Evolutionary conservation across 805 yeast genomes (phyloP).

Genomic region (Hanseniaspora hatyaiensis): DNA sequence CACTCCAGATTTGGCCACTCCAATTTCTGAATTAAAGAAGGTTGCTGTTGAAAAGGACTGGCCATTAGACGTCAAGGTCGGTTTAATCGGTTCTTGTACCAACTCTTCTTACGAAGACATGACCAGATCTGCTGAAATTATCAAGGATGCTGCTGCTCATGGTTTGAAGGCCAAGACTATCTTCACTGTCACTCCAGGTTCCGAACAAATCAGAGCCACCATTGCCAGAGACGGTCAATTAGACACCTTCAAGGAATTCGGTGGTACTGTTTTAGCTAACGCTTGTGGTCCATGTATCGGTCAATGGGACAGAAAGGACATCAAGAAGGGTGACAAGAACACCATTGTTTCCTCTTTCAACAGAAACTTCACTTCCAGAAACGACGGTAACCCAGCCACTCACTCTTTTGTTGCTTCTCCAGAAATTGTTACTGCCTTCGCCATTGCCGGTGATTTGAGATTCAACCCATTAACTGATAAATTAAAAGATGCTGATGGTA

Average conservation of each 20-base stretch:
- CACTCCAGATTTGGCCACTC: constrained; percentile 96
- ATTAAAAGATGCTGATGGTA: constrained; percentile 77
- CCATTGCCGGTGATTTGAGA: constrained; percentile 89
- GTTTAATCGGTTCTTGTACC: constrained; percentile 96
- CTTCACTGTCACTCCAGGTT: constrained; percentile 93
- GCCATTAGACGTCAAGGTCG: constrained; percentile 89
- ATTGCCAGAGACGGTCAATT: constrained; percentile 93
- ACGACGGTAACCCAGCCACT: constrained; percentile 95
- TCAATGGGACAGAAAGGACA: constrained; percentile 94
- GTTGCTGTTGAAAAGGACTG: constrained; percentile 76
- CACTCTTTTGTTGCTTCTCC: constrained; percentile 97
- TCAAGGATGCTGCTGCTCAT: constrained; percentile 77
- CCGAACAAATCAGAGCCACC: constrained; percentile 96
- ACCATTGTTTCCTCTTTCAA: constrained; percentile 94
- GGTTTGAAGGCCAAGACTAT: constrained; percentile 87
- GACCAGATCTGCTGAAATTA: constrained; percentile 91
- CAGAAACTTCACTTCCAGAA: constrained; percentile 96
- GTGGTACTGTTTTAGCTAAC: constrained; percentile 89
- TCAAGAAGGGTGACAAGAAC: constrained; percentile 88
- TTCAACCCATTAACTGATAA: constrained; percentile 92
- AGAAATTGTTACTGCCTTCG: constrained; percentile 89
- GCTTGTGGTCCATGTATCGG: constrained; percentile 99
- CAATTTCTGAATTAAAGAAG: constrained; percentile 74
- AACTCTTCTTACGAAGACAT: constrained; percentile 97
- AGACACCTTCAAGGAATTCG: constrained; percentile 75